Evolutionary conservation across 2,329 filamentous ascomycete genomes (phyloP), one percentile per base, ranked within the genome.

Genomic region (Xylariales sp.): DNA sequence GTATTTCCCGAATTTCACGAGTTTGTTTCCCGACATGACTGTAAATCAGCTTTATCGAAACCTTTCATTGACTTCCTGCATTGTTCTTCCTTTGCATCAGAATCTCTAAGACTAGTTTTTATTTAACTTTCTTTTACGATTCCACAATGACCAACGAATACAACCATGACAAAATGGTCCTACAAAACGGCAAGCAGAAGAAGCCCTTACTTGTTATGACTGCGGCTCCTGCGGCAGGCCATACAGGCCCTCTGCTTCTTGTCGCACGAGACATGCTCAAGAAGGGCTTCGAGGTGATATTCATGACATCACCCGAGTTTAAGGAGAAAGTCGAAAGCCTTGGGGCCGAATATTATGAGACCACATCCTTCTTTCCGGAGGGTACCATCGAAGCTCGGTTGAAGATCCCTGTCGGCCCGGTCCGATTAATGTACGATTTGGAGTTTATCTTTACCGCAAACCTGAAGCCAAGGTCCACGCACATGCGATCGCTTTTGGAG

Each of bases 201-300:
- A 37, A 37, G 17, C 51, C 51, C 3, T 37, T 45, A 18, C 23
- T 53, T 10, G 27, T 53, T 12, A 28, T 52, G 20, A 35, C 44
- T 27, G 39, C 43, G 5, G 48, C 45, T 2, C 46, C 50, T 2
- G 40, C 29, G 2, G 42, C 49, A 14, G 51, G 51, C 7, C 51
- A 53, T 14, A 40, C 34, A 1, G 43, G 35, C 3, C 50, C 49
- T 4, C 29, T 55, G 3, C 31, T 55, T 4, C 40, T 39, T 16
- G 51, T 65, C 13, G 55, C 58, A 2, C 41, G 47, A 3, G 46
- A 51, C 11, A 47, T 65, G 6, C 48, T 60, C 15, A 28, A 33
- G 15, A 29, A 30, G 11, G 37, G 37, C 8, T 39, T 33, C 19
- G 37, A 39, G 38, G 43, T 30, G 48, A 48, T 24, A 50, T 58